Evolutionary conservation across 805 yeast genomes (phyloP), one percentile per base, ranked within the genome.

Genomic region (Candida xiaguanensis): DNA sequence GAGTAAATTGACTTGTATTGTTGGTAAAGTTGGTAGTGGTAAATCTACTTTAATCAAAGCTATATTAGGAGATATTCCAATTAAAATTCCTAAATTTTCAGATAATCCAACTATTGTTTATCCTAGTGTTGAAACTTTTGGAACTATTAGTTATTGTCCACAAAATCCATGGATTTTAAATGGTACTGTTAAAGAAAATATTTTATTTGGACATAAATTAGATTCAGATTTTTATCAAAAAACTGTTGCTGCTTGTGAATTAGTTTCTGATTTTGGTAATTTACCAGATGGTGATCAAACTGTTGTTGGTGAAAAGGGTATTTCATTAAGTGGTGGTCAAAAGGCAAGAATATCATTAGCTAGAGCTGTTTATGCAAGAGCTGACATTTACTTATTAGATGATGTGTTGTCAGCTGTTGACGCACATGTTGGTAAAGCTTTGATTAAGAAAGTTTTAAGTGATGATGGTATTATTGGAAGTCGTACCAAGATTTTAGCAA

Each of bases 241-340:
- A 20, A 63, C 69, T 4, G 46, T 67, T 17, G 56, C 53, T 19
- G 71, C 70, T 4, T 67, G 72, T 51, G 61, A 65, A 41, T 55
- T 67, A 18, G 27, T 51, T 6, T 48, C 65, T 15, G 72, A 67
- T 44, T 55, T 66, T 39, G 52, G 52, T 19, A 46, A 52, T 4
- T 54, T 66, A 35, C 67, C 72, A 2, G 71, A 67, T 46, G 70
- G 66, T 16, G 72, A 66, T 47, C 51, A 46, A 34, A 66, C 72
- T n/a, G 53, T 60, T 35, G 72, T 67, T n/a, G 72, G 72, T 5
- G 71, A 66, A 40, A 66, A 66, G 46, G 72, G 72, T 25, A 63
- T 66, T 28, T 62, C 72, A 2, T 49, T 67, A 18, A 59, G 67
- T 38, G 72, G 72, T 4, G 72, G 72, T 20, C 72, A 67, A 45